Evolutionary conservation across 2,329 filamentous ascomycete species (phyloP), one percentile per base, ranked within the genome.

Genomic region (Fusarium palustre): DNA sequence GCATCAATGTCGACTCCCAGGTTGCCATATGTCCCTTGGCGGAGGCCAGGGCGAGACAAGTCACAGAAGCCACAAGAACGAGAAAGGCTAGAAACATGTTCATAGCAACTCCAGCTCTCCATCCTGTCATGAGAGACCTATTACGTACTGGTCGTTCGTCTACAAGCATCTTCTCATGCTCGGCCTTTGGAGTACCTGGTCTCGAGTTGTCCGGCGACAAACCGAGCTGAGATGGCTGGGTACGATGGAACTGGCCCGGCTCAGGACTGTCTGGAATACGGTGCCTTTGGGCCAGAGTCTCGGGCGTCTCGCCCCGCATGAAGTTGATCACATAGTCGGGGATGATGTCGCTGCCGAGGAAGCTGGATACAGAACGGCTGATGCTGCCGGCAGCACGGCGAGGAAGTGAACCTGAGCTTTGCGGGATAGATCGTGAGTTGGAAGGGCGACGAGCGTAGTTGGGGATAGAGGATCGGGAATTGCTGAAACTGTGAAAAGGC

Each of bases 301-400:
- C 85, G 16, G 85, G 85, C 3, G 85, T 87, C 75, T 87, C 85
- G 46, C 85, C 85, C 41, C 85, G 82, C 64, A 87, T 79, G 72
- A 84, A 87, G 74, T 86, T 84, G 65, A 85, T 79, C 41, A 87
- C 82, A 68, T 87, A 87, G 75, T 87, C 85, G 11, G 85, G 85
- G 18, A 87, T 81, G 33, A 87, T 79, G 55, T 83, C 81, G 57
- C 78, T 78, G 58, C 82, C 79, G 30, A 82, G 77, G 25, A 76
- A 67, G 55, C 71, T 76, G 20, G 75, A 76, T 25, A 76, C 74
- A 33, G 75, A 75, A 33, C 73, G 71, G 50, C 70, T 72, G 61
- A 75, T 74, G 55, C 73, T 73, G 55, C 74, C 71, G 41, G 73
- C 72, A 48, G 64, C 72, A 59, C 72, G 69, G 16, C 71, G 74